A percentile compares a stretch with the other conserved stretches of the same genome.
Conservation (phyloP, 2,329 filamentous ascomycete species). For the Didymella lethalis region DNA sequence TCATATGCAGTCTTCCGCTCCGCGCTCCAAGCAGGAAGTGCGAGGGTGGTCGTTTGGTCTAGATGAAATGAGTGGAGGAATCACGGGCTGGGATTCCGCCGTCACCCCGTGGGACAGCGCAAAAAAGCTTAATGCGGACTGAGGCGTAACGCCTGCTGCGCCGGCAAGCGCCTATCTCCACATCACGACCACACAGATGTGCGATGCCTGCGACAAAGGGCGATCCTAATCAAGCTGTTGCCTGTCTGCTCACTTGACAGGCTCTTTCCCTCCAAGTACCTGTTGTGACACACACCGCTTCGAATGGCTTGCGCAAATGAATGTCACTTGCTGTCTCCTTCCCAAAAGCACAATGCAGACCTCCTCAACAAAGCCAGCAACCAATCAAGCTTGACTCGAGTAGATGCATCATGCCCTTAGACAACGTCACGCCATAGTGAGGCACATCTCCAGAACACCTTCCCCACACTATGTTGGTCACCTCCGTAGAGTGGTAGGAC, state of each 20-base stretch:
- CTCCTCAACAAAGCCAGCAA: constrained; percentile 6
- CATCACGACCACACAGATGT: constrained; percentile 1
- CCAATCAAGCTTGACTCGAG: not conserved
- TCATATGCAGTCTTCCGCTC: constrained; percentile 18
- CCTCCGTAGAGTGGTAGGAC: too few relatives aligned
- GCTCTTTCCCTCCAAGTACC: constrained; percentile 8
- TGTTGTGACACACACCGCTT: constrained; percentile 22
- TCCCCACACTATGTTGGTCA: too few relatives aligned
- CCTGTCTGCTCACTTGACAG: not conserved
- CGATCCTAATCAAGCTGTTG: not conserved
- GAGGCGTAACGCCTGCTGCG: constrained; percentile 2
- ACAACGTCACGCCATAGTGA: not conserved
- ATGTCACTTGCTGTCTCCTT: constrained; percentile 2
- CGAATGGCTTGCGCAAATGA: not conserved
- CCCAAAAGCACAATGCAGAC: constrained; percentile 1
- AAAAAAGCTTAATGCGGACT: not conserved
- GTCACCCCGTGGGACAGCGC: not conserved
- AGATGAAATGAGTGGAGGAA: constrained; percentile 12
- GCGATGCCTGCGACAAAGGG: not conserved
- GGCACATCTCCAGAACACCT: too few relatives aligned
- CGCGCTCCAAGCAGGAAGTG: constrained; percentile 13
- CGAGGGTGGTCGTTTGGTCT: constrained; percentile 3
- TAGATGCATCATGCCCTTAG: not conserved
- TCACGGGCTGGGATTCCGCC: constrained; percentile 10
- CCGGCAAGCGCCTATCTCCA: constrained; percentile 19